Evolutionary conservation across 2,329 filamentous ascomycete genomes (phyloP).

Genomic region (Beauveria bassiana): DNA sequence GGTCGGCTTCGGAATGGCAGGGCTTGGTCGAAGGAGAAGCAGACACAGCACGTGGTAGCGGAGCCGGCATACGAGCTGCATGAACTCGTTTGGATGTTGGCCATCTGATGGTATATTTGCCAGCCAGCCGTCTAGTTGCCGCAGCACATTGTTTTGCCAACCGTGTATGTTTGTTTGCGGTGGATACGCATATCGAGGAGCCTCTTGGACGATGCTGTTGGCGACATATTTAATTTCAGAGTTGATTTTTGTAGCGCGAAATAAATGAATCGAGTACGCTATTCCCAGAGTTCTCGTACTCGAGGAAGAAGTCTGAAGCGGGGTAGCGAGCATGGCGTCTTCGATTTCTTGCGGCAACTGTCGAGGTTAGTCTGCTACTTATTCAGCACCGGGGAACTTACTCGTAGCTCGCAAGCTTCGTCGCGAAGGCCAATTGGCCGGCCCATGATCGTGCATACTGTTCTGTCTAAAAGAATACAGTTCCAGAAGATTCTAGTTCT

Average conservation of each 20-base stretch:
- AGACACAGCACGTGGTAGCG: constrained; percentile 42
- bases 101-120: constrained; percentile 24
- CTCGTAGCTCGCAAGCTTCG: constrained; percentile 45
- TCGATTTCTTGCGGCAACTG: constrained; percentile 24
- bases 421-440: constrained; percentile 47
- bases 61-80: constrained; percentile 31
- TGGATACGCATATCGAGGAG: constrained; percentile 41
- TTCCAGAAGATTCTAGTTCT: constrained; percentile 49
- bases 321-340: constrained; percentile 14
- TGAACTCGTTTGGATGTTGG: constrained; percentile 16
- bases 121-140: constrained; percentile 33
- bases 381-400: constrained; percentile 18
- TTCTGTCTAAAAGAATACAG: constrained; percentile 42
- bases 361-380: constrained; percentile 12
- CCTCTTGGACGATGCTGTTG: constrained; percentile 41
- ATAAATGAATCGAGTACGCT: constrained; percentile 39
- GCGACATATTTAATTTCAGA: constrained; percentile 52
- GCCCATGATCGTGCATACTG: constrained; percentile 48
- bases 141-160: constrained; percentile 38
- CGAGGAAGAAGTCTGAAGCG: constrained; percentile 1
- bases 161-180: constrained; percentile 33
- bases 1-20: constrained; percentile 40
- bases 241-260: constrained; percentile 39
- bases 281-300: constrained; percentile 23
- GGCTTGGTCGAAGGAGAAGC: constrained; percentile 42